A percentile compares a stretch with the other conserved stretches of the same genome.
These are phyloP conservation scores for Cyclotella choctawhatcheeana DNA, from an alignment of 108 stramenopile species.

Conservation along the genomic window DNA sequence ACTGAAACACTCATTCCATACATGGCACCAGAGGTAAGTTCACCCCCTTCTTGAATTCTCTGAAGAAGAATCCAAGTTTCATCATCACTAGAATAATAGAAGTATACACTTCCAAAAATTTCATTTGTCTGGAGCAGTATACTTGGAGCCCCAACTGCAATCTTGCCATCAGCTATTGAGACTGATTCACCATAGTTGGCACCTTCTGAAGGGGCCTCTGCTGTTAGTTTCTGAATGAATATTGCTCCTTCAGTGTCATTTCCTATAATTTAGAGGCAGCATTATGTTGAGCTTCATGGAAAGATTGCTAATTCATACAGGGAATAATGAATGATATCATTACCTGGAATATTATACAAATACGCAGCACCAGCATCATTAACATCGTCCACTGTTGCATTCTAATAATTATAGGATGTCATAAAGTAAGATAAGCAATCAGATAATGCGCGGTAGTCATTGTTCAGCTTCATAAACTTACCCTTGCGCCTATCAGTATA, in stretches of 20 bases:
- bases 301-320: too few relatives aligned
- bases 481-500: constrained; percentile 10
- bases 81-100: neutral
- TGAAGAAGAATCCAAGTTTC: constrained; percentile 7
- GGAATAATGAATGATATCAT: too few relatives aligned
- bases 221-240: constrained; percentile 14
- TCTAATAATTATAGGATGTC: neutral
- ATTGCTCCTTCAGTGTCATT: neutral
- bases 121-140: neutral
- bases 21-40: neutral
- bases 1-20: constrained; percentile 17
- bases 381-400: neutral
- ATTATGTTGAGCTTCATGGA: too few relatives aligned
- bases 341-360: constrained; percentile 13
- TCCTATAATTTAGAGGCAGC: neutral
- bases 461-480: neutral
- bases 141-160: constrained; percentile 14
- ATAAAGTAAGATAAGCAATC: neutral
- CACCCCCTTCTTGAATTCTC: neutral
- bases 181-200: constrained; percentile 23
- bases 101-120: neutral
- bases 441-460: neutral
- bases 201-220: neutral
- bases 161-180: constrained; percentile 19
- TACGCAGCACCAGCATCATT: constrained; percentile 21